These are phyloP conservation scores for Rosa rugosa DNA, from an alignment of 306 rosid genomes.

Conservation along the genomic window DNA sequence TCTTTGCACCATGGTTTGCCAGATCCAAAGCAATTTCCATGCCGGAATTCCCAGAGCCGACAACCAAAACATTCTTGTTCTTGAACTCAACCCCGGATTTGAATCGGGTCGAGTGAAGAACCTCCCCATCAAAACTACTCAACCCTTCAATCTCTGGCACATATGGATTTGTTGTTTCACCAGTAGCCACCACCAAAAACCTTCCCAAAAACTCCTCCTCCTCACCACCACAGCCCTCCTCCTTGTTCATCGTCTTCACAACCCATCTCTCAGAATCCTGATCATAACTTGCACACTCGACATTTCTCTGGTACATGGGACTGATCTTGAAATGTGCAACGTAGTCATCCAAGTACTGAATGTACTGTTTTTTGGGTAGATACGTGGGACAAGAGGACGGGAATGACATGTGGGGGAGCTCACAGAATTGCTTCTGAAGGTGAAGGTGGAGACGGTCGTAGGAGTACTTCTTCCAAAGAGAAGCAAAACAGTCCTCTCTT, in stretches of 20 bases:
- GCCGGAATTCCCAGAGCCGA: constrained; percentile 78
- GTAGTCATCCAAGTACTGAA: constrained; percentile 44
- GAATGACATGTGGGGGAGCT: constrained; percentile 46
- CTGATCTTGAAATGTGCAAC: constrained; percentile 44
- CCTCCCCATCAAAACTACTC: constrained; percentile 41
- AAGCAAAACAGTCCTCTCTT: constrained; percentile 60
- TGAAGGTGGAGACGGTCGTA: constrained; percentile 69
- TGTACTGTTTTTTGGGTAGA: constrained; percentile 46
- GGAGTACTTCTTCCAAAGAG: constrained; percentile 60
- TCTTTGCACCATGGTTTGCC: constrained; percentile 47
- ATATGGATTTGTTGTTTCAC: constrained; percentile 50
- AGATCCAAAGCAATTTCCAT: constrained; percentile 70
- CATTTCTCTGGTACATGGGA: constrained; percentile 46
- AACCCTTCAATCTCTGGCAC: constrained; percentile 53
- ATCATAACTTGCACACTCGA: constrained; percentile 42
- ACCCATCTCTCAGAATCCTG: constrained; percentile 32
- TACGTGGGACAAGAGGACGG: constrained; percentile 46
- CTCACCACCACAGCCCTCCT: constrained; percentile 15
- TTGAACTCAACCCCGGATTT: constrained; percentile 44
- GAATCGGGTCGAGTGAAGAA: constrained; percentile 57
- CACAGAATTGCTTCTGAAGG: constrained; percentile 45
- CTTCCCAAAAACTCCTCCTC: constrained; percentile 41
- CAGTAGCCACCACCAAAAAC: constrained; percentile 68
- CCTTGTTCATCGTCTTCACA: constrained; percentile 35
- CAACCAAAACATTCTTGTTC: constrained; percentile 57